phyloP scores from a whole-genome alignment of 768 basidiomycete genomes.

The Cyathus striatus region DNA sequence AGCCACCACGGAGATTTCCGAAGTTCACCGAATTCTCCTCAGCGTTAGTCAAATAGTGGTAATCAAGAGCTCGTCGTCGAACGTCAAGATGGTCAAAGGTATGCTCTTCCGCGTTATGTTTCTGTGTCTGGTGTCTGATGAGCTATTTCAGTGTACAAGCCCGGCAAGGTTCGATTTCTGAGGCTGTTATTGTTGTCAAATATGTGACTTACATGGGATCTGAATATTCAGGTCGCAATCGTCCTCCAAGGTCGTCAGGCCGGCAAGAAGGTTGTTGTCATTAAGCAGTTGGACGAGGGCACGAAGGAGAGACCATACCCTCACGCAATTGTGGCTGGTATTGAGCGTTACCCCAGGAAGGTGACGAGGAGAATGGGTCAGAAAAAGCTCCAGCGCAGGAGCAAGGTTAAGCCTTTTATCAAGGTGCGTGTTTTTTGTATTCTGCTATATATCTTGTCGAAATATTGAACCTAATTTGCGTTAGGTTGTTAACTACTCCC shows the following conservation, averaged over 20 bases:
- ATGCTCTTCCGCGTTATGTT: constrained; percentile 13
- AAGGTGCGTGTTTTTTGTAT: constrained; percentile 55
- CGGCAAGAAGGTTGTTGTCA: constrained; percentile 98
- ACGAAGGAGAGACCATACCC: constrained; percentile 95
- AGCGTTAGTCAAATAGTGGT: constrained; percentile 22
- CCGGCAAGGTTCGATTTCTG: constrained; percentile 85
- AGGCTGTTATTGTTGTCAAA: too few species aligned
- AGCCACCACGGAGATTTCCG: constrained; percentile 40
- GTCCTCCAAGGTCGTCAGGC: constrained; percentile 99
- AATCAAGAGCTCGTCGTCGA: constrained; percentile 39
- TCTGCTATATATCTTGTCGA: too few species aligned
- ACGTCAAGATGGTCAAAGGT: constrained; percentile 59
- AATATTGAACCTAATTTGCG: neutral
- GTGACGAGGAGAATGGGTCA: constrained; percentile 93
- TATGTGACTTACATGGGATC: too few species aligned
- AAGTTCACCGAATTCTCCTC: constrained; percentile 14
- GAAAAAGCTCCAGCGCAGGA: constrained; percentile 54
- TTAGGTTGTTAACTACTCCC: constrained; percentile 94
- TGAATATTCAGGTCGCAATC: constrained; percentile 70
- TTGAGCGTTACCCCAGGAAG: constrained; percentile 97
- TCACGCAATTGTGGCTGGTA: constrained; percentile 96
- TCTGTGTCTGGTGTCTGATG: constrained; percentile 7
- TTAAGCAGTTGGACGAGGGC: constrained; percentile 96
- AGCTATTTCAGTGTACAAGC: constrained; percentile 72
- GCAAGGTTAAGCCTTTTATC: constrained; percentile 99